Base-by-base conservation (phyloP, 1,284 basidiomycete species). In the Pyrrhoderma lamaoense region DNA sequence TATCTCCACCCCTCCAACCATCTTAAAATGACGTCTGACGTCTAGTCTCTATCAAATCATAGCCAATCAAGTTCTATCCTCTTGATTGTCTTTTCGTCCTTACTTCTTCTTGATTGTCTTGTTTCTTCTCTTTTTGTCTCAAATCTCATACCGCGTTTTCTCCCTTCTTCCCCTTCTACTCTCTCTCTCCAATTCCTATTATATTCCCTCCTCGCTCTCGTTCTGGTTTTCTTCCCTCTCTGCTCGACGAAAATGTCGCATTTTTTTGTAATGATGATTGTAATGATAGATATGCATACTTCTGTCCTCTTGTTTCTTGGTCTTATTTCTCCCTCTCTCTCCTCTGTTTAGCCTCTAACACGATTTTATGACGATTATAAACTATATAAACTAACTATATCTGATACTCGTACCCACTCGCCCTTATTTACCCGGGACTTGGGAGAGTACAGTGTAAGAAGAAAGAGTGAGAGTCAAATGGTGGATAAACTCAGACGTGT, bases 261-360 rank as follows among this genome's bases (percentile, higher is more conserved):
- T 8, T 46, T 14, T 19, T 34, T 14, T 31, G 27, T 46, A 13
- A 31, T 46, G 23, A 21, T 49, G 48, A 57, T n/a, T 58, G 58
- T 56, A 52, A 47, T 58, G 34, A 58, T 58, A 61, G 52, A 54
- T 52, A 57, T 58, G 48, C 52, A 9, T 42, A n/a, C 35, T 25
- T 31, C 47, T 35, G 27, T n/a, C n/a, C 23, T 50, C 22, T 39
- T 38, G 34, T 43, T n/a, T 44, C 46, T 49, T 46, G 3, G 7
- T 21, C 27, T 47, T 16, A 4, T 7, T 13, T 16, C 27, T 5
- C 5, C n/a, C 21, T 34, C 9, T 45, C 43, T 22, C 16, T 7
- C n/a, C 5, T 7, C 5, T 14, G 14, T n/a, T 14, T 40, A 18
- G 38, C 11, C 27, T 31, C 7, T 5, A 31, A 5, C 11, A 5